Base-by-base conservation (phyloP, 768 basidiomycete genomes). In the Leccinum disarticulatum region DNA sequence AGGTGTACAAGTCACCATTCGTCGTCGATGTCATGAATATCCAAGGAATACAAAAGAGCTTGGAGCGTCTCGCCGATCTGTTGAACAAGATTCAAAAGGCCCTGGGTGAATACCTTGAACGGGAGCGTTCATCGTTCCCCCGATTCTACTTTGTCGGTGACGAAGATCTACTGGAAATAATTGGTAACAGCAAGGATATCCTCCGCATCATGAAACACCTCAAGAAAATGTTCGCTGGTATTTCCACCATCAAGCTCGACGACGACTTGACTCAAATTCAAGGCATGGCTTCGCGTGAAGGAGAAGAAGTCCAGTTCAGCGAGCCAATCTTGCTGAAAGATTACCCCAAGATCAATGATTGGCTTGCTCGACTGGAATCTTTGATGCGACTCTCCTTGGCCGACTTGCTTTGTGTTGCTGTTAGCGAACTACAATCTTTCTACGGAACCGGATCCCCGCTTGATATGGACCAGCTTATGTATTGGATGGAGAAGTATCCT, bases 171-270 rank as follows among this genome's bases (percentile, higher is more conserved):
- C 82, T 99, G 62, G 97, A 99, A 75, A 99, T 99, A 67, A 98
- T 99, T 64, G 97, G 97, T 63, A 99, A 99, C 79, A 97, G 94
- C 83, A 99, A 98, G 74, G 95, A 98, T 70, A 97, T 98, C 66
- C 76, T 94, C 48, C 90, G 97, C 41, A 92, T 98, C 75, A 94
- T 97, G 93, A 99, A 99, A 68, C 97, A 98, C 77, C 81, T 99
- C 60, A 98, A 98, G 81, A 99, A 99, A 83, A 99, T 99, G 97
- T 99, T 99, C 75, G 97, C 97, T 22, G 97, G 97, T 28, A 89
- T 99, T 41, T 89, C 94, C 1, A 95, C 94, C 0, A 81, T 98
- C 65, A 82, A 79, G 66, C 81, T 98, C 28, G 93, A 97, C 70
- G 92, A 94, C 17, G 93, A 95, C 51, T 72, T 91, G 62, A 88